Percentiles rank a stretch among this genome's conserved stretches.
Evolutionary conservation across 371 early-diverging fungal genomes (phyloP).

Genomic region (Chytridium lagenaria): DNA sequence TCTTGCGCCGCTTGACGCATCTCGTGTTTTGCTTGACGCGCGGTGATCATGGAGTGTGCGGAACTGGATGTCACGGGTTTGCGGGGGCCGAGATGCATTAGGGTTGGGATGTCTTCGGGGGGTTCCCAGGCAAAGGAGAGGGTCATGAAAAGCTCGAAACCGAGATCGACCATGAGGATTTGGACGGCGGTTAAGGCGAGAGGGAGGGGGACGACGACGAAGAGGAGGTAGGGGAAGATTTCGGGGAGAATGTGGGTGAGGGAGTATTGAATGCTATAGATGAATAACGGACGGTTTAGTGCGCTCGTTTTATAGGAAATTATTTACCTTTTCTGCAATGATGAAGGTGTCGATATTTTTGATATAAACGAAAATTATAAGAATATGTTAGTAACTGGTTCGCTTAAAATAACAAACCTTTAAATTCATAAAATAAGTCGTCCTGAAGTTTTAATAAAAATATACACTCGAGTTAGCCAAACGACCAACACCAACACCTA

Average conservation of each 20-base stretch:
- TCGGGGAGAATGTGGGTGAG: slow-evolving; percentile 62
- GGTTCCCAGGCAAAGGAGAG: slow-evolving; percentile 65
- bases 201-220: slow-evolving; percentile 60
- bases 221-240: slow-evolving; percentile 55
- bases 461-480: too few species aligned
- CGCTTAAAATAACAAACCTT: slow-evolving; percentile 43
- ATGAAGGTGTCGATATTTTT: background rate
- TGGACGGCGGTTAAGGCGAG: slow-evolving; percentile 58
- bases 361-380: background rate
- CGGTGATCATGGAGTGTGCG: background rate
- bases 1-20: background rate
- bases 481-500: slow-evolving; percentile 14
- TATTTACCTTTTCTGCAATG: slow-evolving; percentile 17
- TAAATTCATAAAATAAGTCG: slow-evolving; percentile 62
- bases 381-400: too few species aligned
- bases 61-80: slow-evolving; percentile 49
- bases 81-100: slow-evolving; percentile 59
- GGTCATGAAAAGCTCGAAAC: slow-evolving; percentile 63
- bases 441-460: slow-evolving; percentile 36
- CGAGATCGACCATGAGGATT: slow-evolving; percentile 62
- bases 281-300: background rate
- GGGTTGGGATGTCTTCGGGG: slow-evolving; percentile 49
- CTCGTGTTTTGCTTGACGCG: background rate
- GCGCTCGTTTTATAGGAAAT: background rate
- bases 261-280: slow-evolving; percentile 53